These are phyloP conservation scores for Blastobotrys illinoisensis DNA, from an alignment of 1,139 yeast species.

Conservation along the genomic window DNA sequence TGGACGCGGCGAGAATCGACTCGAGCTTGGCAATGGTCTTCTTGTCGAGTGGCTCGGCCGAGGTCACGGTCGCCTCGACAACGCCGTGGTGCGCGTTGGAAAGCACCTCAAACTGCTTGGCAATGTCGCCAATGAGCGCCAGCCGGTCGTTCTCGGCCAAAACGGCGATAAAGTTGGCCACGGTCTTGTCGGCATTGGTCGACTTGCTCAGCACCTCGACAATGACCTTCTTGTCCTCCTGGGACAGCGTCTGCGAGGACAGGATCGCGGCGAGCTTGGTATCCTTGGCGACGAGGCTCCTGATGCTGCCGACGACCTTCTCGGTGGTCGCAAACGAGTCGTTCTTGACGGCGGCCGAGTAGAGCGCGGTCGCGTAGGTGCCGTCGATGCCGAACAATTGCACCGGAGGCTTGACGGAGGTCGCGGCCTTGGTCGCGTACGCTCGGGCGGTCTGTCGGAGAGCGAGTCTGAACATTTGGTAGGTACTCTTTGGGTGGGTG, in stretches of 20 bases:
- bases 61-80: conserved; percentile 89
- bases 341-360: conserved; percentile 84
- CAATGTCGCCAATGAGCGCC: conserved; percentile 57
- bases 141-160: conserved; percentile 96
- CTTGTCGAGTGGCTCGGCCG: conserved; percentile 78
- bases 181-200: conserved; percentile 62
- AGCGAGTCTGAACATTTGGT: conserved; percentile 10
- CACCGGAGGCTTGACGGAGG: conserved; percentile 74
- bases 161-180: conserved; percentile 73
- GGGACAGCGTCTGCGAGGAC: conserved; percentile 77
- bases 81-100: conserved; percentile 88
- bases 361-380: conserved; percentile 92
- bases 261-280: conserved; percentile 57
- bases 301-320: conserved; percentile 58
- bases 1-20: conserved; percentile 69
- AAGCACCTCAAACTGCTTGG: conserved; percentile 67
- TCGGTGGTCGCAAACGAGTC: conserved; percentile 70
- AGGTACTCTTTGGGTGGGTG: background rate
- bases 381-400: conserved; percentile 95
- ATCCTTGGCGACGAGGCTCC: conserved; percentile 56
- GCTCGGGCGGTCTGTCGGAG: conserved; percentile 14
- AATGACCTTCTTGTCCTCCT: conserved; percentile 66
- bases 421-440: conserved; percentile 33
- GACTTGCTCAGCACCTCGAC: conserved; percentile 54
- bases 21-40: conserved; percentile 76